These are phyloP conservation scores for Pyronema domesticum DNA, from an alignment of 495 filamentous ascomycete species.

Conservation along the genomic window DNA sequence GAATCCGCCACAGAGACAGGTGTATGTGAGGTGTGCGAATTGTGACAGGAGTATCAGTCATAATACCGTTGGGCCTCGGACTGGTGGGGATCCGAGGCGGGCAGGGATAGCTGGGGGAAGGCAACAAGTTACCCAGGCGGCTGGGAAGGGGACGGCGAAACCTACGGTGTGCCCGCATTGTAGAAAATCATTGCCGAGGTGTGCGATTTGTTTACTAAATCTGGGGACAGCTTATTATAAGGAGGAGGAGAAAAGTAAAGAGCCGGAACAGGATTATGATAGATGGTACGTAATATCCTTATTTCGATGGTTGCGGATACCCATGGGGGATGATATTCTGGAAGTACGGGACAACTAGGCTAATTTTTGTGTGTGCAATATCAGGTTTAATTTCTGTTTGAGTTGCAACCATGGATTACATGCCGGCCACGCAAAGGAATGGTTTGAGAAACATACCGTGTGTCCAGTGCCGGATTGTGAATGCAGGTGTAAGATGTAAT, in stretches of 20 bases:
- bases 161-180: slow-evolving; percentile 64
- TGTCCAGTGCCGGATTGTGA: slow-evolving; percentile 82
- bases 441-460: slow-evolving; percentile 64
- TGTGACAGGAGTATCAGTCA: slow-evolving; percentile 37
- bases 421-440: slow-evolving; percentile 67
- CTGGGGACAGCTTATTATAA: slow-evolving; percentile 40
- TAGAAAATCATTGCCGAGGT: slow-evolving; percentile 72
- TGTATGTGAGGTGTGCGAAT: slow-evolving; percentile 67
- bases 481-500: slow-evolving; percentile 51
- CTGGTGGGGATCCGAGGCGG: not conserved
- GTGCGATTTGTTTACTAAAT: slow-evolving; percentile 70
- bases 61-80: not conserved
- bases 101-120: not conserved
- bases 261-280: slow-evolving; percentile 19
- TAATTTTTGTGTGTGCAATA: not conserved
- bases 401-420: slow-evolving; percentile 82
- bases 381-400: slow-evolving; percentile 58
- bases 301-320: too few species aligned
- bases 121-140: not conserved
- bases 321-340: too few species aligned
- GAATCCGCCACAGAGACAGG: slow-evolving; percentile 49
- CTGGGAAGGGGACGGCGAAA: slow-evolving; percentile 4
- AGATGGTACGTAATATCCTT: slow-evolving; percentile 26
- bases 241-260: slow-evolving; percentile 14
- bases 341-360: not conserved